phyloP scores from a whole-genome alignment of 805 yeast species.

The Cyberlindnera nakhonratchasimensis region DNA sequence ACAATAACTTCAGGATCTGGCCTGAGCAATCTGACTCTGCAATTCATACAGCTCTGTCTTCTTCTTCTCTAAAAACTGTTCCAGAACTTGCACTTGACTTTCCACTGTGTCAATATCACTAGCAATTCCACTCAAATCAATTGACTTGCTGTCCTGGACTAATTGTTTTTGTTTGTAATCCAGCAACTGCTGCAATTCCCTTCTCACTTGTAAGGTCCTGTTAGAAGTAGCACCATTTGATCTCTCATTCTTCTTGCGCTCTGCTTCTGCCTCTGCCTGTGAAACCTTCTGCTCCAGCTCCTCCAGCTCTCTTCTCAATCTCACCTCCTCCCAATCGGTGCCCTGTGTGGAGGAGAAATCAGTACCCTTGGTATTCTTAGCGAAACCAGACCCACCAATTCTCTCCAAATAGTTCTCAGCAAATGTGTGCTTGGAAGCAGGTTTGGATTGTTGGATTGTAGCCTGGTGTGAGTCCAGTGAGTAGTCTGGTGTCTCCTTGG shows the following conservation, averaged over 20 bases:
- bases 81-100: slow-evolving; percentile 69
- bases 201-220: slow-evolving; percentile 36
- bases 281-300: slow-evolving; percentile 67
- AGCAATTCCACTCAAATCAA: slow-evolving; percentile 48
- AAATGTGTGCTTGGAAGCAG: slow-evolving; percentile 37
- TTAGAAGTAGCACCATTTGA: slow-evolving; percentile 21
- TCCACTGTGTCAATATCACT: slow-evolving; percentile 68
- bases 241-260: slow-evolving; percentile 33
- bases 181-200: slow-evolving; percentile 79
- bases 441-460: slow-evolving; percentile 21
- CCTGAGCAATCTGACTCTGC: slow-evolving; percentile 37
- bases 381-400: slow-evolving; percentile 44
- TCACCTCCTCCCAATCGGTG: slow-evolving; percentile 92
- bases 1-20: slow-evolving; percentile 4
- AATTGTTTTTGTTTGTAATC: slow-evolving; percentile 70
- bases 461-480: slow-evolving; percentile 56
- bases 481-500: slow-evolving; percentile 77
- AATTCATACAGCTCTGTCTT: slow-evolving; percentile 55
- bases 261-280: slow-evolving; percentile 50
- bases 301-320: slow-evolving; percentile 72
- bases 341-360: slow-evolving; percentile 66
- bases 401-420: slow-evolving; percentile 53
- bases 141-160: slow-evolving; percentile 31
- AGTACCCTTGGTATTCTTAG: slow-evolving; percentile 47
- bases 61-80: slow-evolving; percentile 61